Base-by-base conservation (phyloP, 345 rosid species). In the Eucalyptus sp. region DNA sequence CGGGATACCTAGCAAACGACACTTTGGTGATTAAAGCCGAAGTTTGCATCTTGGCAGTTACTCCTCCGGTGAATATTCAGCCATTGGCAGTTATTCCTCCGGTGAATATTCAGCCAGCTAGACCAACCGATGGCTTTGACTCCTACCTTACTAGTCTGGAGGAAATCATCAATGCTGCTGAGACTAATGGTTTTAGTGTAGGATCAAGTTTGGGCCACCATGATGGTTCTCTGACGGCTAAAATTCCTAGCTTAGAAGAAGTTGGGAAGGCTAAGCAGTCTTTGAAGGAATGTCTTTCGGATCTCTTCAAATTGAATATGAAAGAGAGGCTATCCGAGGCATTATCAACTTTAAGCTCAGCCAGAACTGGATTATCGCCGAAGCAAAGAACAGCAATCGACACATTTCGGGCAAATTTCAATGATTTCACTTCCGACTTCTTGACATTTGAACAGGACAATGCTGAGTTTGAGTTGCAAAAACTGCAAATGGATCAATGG, bases 301-400 rank as follows among this genome's bases (percentile, higher is more conserved):
- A 89, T 80, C 90, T 85, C 85, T 89, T 89, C 44, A 89, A 86
- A 87, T 44, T 86, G 90, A 89, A 89, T 87, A 89, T 89, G 88
- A 89, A 89, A 48, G 90, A 89, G 6, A 86, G 68, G 81, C 88
- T 89, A 17, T 33, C 86, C 1, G 86, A 86, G 7, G 90, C 88
- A 9, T 56, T 89, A 44, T 86, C 64, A 41, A 89, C 90, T 22
- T 37, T 89, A 68, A 86, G 84, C 49, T 37, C 13, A 20, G 90
- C 90, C 6, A 31, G 68, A 52, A 56, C n/a, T 17, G 90, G 90
- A 16, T 29, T 89, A 16, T 29, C 90, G 3, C 2, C 51, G 4
- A 49, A 48, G 50, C 90, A 89, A n/a, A 44, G 49, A 10, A 89
- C 5, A 41, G 48, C 66, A 49, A 37, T 89, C 37, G 50, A 27